phyloP scores from a whole-genome alignment of 345 rosid species.

The Sisymbrium altissimum region DNA sequence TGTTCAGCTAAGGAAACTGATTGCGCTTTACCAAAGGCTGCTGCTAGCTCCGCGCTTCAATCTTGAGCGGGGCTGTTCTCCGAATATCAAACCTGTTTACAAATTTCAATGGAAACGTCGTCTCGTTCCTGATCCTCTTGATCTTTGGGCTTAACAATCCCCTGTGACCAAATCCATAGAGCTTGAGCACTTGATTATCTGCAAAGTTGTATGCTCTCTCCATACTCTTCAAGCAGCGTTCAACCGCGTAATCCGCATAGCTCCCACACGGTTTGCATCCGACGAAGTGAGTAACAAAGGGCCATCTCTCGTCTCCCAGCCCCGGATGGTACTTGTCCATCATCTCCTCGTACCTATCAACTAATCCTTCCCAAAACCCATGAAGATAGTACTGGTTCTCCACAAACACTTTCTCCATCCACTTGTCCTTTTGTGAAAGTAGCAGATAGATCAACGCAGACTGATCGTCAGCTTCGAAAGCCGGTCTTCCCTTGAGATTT shows the following conservation, averaged over 20 bases:
- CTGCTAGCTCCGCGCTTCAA: slow-evolving; percentile 38
- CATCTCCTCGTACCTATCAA: slow-evolving; percentile 93
- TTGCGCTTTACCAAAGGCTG: neutral
- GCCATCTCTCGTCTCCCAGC: slow-evolving; percentile 96
- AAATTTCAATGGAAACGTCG: slow-evolving; percentile 56
- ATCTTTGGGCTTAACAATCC: slow-evolving; percentile 94
- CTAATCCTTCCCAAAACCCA: slow-evolving; percentile 92
- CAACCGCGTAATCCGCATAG: slow-evolving; percentile 92
- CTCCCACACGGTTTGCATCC: slow-evolving; percentile 98
- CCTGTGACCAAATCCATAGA: slow-evolving; percentile 86
- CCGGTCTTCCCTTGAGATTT: slow-evolving; percentile 79
- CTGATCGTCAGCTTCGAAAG: slow-evolving; percentile 93
- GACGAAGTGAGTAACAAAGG: slow-evolving; percentile 88
- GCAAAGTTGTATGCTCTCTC: slow-evolving; percentile 95
- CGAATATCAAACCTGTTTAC: slow-evolving; percentile 83
- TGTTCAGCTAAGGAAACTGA: neutral
- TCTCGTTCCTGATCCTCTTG: slow-evolving; percentile 84
- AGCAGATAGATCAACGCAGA: slow-evolving; percentile 85
- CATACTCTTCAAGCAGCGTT: slow-evolving; percentile 82
- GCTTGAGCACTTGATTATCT: slow-evolving; percentile 84
- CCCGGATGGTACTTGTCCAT: slow-evolving; percentile 93
- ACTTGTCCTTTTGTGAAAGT: slow-evolving; percentile 70
- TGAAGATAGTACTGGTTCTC: slow-evolving; percentile 94
- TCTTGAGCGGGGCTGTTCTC: slow-evolving; percentile 34
- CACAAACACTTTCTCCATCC: slow-evolving; percentile 85